Evolutionary conservation across 2,329 filamentous ascomycete species (phyloP), one percentile per base, ranked within the genome.

Genomic region (Pseudogymnoascus pannorum): DNA sequence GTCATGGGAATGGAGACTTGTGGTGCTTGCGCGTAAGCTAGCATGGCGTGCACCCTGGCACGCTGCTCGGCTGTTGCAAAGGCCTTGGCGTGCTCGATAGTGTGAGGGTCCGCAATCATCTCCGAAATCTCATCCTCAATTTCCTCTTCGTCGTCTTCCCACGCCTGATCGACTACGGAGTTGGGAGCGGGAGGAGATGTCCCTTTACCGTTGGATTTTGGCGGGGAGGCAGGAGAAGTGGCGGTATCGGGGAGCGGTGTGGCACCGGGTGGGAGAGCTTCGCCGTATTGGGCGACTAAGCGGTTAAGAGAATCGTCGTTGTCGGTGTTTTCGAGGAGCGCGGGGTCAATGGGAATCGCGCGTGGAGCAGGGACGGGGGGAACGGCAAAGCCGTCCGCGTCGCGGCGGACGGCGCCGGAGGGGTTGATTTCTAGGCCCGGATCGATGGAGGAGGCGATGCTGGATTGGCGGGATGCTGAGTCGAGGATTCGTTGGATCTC

Each of bases 121-220:
- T 86, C 83, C 11, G 84, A 82, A 69, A 93, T 91, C 68, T 91
- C 86, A 16, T 81, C 76, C 68, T 90, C 87, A 0, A 92, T 77
- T 57, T 83, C 80, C 65, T 83, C 81, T 0, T 75, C 74, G 54
- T 84, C 82, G 22, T 77, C 75, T 60, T 81, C 79, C 82, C 84
- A 86, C 62, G 86, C 85, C 11, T 86, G 59, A 83, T 79, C 63
- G 64, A 65, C 62, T 59, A 24, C 29, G 48, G 26, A 54, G 58
- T 74, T 51, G 14, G 40, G 18, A 5, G 20, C 42, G 7, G 42
- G 22, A 22, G 2, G 69, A 70, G 4, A 74, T 66, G 0, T 71
- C 68, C 2, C 62, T 35, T 5, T 59, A 62, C 1, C 54, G 11
- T 64, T 59, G 20, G 65, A 61, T 11, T 64, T 64, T 11, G 8